Conservation (phyloP, 306 rosid genomes). For the Luffa aegyptiaca region DNA sequence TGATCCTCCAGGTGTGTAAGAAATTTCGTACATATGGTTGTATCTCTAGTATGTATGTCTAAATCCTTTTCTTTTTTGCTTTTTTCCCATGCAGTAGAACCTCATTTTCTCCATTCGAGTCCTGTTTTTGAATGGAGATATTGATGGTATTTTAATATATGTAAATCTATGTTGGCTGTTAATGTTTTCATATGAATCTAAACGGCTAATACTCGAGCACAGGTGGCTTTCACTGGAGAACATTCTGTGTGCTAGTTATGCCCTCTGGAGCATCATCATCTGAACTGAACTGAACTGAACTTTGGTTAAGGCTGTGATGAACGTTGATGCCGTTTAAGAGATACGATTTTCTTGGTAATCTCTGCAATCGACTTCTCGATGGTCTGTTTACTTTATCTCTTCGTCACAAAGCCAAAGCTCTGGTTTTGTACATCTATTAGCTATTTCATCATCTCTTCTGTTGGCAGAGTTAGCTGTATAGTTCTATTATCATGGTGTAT, state of each 20-base stretch:
- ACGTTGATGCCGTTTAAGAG: background rate
- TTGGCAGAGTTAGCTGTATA: background rate
- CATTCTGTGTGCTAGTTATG: background rate
- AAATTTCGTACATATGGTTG: background rate
- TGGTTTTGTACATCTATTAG: background rate
- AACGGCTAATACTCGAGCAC: background rate
- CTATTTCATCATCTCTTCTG: background rate
- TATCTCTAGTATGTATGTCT: background rate
- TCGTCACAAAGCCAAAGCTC: background rate
- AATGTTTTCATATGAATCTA: background rate
- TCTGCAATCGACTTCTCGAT: background rate
- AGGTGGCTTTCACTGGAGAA: background rate
- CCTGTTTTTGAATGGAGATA: background rate
- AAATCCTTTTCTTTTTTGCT: background rate
- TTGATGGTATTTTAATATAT: background rate
- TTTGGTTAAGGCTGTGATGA: background rate
- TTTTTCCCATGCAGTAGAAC: background rate
- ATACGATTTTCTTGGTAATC: background rate
- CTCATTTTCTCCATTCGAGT: background rate
- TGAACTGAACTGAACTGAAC: background rate
- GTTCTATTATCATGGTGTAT: background rate
- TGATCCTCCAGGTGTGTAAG: slow-evolving; percentile 31
- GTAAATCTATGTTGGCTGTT: background rate
- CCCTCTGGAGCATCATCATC: background rate
- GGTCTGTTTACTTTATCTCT: background rate